Evolutionary conservation across 805 yeast species (phyloP).

Genomic region (Gaillardinia entomophila): DNA sequence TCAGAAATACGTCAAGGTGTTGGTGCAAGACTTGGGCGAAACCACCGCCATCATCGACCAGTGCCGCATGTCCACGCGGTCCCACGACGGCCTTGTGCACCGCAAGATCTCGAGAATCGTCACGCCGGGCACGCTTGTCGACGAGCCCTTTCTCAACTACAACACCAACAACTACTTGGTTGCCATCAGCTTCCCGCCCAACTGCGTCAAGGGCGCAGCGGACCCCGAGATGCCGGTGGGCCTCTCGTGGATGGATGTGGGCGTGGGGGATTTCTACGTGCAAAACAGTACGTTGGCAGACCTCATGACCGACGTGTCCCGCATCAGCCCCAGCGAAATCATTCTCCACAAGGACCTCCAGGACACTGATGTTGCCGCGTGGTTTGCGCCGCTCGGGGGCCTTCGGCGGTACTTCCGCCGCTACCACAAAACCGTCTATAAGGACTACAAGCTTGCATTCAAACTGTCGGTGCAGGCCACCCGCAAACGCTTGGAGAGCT

Average conservation of each 20-base stretch:
- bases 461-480: slow-evolving; percentile 28
- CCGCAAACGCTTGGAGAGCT: slow-evolving; percentile 26
- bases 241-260: slow-evolving; percentile 82
- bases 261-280: slow-evolving; percentile 72
- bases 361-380: slow-evolving; percentile 37
- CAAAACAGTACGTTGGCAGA: slow-evolving; percentile 58
- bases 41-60: slow-evolving; percentile 87
- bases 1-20: slow-evolving; percentile 64
- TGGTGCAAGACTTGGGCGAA: slow-evolving; percentile 63
- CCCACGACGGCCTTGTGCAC: slow-evolving; percentile 36
- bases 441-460: slow-evolving; percentile 27
- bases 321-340: slow-evolving; percentile 80
- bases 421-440: slow-evolving; percentile 33
- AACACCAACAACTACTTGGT: slow-evolving; percentile 66
- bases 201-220: slow-evolving; percentile 27
- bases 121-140: slow-evolving; percentile 90
- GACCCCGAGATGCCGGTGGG: slow-evolving; percentile 52
- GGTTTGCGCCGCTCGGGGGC: slow-evolving; percentile 57
- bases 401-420: slow-evolving; percentile 57
- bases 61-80: slow-evolving; percentile 15
- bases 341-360: slow-evolving; percentile 47
- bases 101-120: slow-evolving; percentile 75
- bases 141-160: slow-evolving; percentile 75
- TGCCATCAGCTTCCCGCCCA: slow-evolving; percentile 57
- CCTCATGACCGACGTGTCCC: slow-evolving; percentile 62